Evolutionary conservation across 805 yeast genomes (phyloP).

Genomic region (Kodamaea nitidulidarum): DNA sequence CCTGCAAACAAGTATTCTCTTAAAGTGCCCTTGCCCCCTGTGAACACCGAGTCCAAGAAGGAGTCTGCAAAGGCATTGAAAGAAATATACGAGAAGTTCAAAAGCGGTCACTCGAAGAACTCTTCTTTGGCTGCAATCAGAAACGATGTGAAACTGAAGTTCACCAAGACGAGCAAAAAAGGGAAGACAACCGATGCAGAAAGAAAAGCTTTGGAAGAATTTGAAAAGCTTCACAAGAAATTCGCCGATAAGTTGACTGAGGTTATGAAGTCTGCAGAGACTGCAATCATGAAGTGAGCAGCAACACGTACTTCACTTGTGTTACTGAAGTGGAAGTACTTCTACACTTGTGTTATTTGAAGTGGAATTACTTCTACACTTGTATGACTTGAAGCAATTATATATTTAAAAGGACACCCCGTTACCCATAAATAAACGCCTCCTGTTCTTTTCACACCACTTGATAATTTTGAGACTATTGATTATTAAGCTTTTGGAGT

Average conservation of each 20-base stretch:
- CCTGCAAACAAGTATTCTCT: conserved; percentile 68
- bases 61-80: conserved; percentile 60
- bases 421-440: conserved; percentile 66
- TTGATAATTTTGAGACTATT: conserved; percentile 62
- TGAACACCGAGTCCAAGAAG: conserved; percentile 62
- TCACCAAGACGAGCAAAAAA: conserved; percentile 49
- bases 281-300: conserved; percentile 30
- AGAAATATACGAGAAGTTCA: conserved; percentile 59
- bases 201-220: conserved; percentile 50
- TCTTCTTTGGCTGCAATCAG: conserved; percentile 45
- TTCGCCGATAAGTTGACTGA: conserved; percentile 55
- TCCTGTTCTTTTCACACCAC: conserved; percentile 75
- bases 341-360: neutral
- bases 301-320: no score
- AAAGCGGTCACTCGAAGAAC: conserved; percentile 41
- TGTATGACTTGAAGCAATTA: neutral
- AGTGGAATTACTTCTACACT: neutral
- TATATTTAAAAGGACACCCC: conserved; percentile 52
- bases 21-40: conserved; percentile 70
- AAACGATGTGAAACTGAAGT: conserved; percentile 53
- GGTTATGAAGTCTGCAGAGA: conserved; percentile 22
- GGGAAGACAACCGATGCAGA: conserved; percentile 44
- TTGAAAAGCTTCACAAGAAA: conserved; percentile 68
- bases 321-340: neutral
- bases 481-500: conserved; percentile 52